Evolutionary conservation across 2,329 filamentous ascomycete genomes (phyloP), one percentile per base, ranked within the genome.

Genomic region (Epichloe typhina): DNA sequence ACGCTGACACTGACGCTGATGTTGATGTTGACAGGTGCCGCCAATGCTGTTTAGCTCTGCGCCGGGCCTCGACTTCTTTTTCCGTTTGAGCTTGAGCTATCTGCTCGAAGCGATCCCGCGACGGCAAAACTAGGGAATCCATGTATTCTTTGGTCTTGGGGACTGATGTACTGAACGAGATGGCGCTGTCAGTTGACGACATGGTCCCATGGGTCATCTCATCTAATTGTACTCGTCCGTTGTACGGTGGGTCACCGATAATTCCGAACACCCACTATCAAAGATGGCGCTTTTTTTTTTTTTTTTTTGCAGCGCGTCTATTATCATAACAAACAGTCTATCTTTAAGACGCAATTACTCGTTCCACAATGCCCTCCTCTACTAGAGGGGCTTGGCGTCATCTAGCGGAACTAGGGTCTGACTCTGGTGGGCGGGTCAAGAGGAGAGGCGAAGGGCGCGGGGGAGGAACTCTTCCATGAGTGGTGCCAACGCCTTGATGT

Each of bases 81-180:
- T 68, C 56, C 46, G 73, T 64, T 57, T 82, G 78, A 7, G 76
- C 63, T 19, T 64, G 63, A 36, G 69, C 65, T 46, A 82, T 77
- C 52, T 68, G 68, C 53, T 70, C 63, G 36, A 79, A 73, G 51
- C 73, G 67, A 33, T 71, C 64, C 31, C 55, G 56, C 1, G 73
- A 72, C 2, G 75, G 75, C 42, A 70, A 67, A 19, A 72, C 64
- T 11, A 78, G 63, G 9, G 73, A 72, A 51, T 75, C 73, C 63
- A 79, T 67, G 58, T 79, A 79, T 53, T 69, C 63, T 55, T 70
- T 67, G 46, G 61, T 59, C 50, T 62, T 65, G 47, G 55, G 50
- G 50, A 51, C 45, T 15, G 43, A 51, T 12, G 41, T 39, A 41
- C 23, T 41, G 48, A 47, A 40, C 53, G 56, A 41, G 45, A 55